Conservation (phyloP, 192 early-diverging fungal species). For the Powellomyces hirtus region DNA sequence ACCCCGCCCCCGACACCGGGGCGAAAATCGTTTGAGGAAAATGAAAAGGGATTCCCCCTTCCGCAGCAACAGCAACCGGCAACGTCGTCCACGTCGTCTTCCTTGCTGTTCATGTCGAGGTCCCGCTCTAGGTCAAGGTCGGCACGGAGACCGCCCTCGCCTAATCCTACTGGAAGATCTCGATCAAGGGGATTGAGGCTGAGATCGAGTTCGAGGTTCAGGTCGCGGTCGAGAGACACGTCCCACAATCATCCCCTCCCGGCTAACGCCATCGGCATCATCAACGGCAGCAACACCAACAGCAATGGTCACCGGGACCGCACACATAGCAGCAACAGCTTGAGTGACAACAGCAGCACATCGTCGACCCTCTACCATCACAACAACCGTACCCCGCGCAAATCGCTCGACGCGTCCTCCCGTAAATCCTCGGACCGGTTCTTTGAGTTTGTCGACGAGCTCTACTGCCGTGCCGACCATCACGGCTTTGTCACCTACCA, state of each 20-base stretch:
- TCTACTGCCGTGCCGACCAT: slow-evolving; percentile 18
- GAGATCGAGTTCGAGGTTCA: too few relatives aligned
- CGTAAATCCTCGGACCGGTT: slow-evolving; percentile 22
- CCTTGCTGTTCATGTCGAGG: background rate
- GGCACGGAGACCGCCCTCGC: background rate
- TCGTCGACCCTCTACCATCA: background rate
- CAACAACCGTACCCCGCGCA: background rate
- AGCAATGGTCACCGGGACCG: too few relatives aligned
- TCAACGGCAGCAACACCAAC: too few relatives aligned
- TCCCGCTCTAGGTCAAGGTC: background rate
- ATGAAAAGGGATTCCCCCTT: background rate
- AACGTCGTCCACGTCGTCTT: background rate
- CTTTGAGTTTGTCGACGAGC: slow-evolving; percentile 25
- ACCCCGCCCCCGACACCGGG: background rate
- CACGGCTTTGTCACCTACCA: slow-evolving; percentile 16
- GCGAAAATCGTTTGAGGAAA: background rate
- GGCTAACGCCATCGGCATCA: background rate
- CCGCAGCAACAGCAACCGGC: background rate
- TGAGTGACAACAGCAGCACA: too few relatives aligned
- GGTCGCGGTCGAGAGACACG: too few relatives aligned
- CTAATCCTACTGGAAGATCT: too few relatives aligned
- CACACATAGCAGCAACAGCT: too few relatives aligned
- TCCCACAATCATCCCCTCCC: background rate
- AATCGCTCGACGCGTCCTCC: slow-evolving; percentile 21
- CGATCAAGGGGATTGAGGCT: too few relatives aligned